Evolutionary conservation across 306 rosid genomes (phyloP), one percentile per base, ranked within the genome.

Genomic region (Delonix regia): DNA sequence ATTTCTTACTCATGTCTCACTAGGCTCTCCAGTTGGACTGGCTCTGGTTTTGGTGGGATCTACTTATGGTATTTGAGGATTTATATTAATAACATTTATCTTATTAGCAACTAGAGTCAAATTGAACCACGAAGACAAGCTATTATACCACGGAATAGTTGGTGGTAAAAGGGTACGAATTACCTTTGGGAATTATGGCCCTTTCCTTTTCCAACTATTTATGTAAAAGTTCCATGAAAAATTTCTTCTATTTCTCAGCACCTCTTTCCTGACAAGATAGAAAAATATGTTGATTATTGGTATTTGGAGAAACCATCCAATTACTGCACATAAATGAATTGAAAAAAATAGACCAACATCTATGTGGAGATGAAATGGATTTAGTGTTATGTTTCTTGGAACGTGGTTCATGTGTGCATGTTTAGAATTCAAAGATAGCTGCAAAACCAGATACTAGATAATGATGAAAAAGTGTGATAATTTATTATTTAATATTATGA

Each of bases 111-210:
- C n/a, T n/a, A n/a, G n/a, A n/a, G n/a, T n/a, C n/a, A n/a, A n/a
- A n/a, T n/a, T n/a, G n/a, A n/a, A n/a, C n/a, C n/a, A n/a, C n/a
- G n/a, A n/a, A n/a, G n/a, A n/a, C n/a, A n/a, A n/a, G n/a, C n/a
- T n/a, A n/a, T n/a, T n/a, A 41, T 91, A 94, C 98, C 96, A 94
- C 96, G 61, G 98, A 97, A 82, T 86, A 92, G 87, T 94, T 97
- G 22, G 98, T 94, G 34, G 97, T 94, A 70, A 90, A 94, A 33
- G 98, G 97, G 71, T 94, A 94, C 52, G 97, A 96, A 39, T 76
- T 86, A 76, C 97, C 98, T 86, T 85, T 92, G 19, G 97, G 98
- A 83, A 94, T 72, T 80, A 94, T 89, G 8, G 90, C 89, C 56
- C 82, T 87, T 88, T 92, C 98, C 83, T 92, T 97, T 81, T 94